Base-by-base conservation (phyloP, 441 rosid genomes). In the Pelargonium australe region DNA sequence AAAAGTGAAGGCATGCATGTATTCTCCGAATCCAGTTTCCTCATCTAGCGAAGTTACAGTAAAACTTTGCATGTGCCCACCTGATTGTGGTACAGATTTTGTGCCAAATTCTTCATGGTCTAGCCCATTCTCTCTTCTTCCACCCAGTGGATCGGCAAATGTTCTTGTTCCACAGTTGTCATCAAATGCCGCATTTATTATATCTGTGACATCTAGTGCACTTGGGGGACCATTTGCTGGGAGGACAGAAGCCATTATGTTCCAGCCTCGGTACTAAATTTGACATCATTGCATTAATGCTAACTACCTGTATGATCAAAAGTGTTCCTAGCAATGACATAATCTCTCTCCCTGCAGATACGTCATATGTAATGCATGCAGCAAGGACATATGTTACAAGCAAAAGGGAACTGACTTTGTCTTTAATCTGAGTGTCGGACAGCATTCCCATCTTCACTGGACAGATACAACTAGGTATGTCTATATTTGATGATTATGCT, bases 391-490 rank as follows among this genome's bases (percentile, higher is more conserved):
- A 53, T 87, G 85, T 67, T 95, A 82, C 78, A 91, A 85, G 85
- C 99, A 95, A 87, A 92, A 90, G 77, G 96, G 97, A 77, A 92
- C 97, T 37, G 85, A 85, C 80, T 25, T 72, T 69, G 80, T 82
- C 74, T 83, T 81, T 76, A 84, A 87, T 71, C 82, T 95, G 85
- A 90, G 83, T 44, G 63, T 83, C 67, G 92, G 97, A 73, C 82
- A 86, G 78, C 96, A 92, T 80, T 83, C 91, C 71, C 94, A 89
- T 77, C 96, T 95, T 79, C 96, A 87, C 63, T 95, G 96, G 91
- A 86, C 86, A 31, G 91, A 95, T 77, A 86, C 84, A 66, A 80
- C 84, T 40, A 90, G 99, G 99, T 91, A 84, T 65, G 61, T 63
- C 70, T 78, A 53, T 53, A 72, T 37, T 61, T 68, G 40, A 65